Base-by-base conservation (phyloP, 768 basidiomycete species). In the Leccinum imitatum region DNA sequence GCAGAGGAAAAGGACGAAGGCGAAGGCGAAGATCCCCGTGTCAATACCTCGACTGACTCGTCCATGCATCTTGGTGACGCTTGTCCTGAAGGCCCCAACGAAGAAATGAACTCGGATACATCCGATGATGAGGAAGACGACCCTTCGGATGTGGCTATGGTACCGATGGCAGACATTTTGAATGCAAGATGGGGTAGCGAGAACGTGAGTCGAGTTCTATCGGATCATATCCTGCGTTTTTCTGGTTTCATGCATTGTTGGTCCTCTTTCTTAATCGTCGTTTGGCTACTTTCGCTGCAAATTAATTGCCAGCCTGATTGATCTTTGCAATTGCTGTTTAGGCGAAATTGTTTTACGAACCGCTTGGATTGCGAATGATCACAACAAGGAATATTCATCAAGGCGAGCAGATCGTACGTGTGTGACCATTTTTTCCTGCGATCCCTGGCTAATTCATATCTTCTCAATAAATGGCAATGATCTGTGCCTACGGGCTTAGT, bases 81-180 rank as follows among this genome's bases (percentile, higher is more conserved):
- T 51, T 15, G 7, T 39, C 30, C 56, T 41, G 17, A 66, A 61
- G 30, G 53, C 9, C 25, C 65, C 53, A 23, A 65, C 59, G 50
- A 66, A 15, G 78, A 75, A n/a, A 73, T 72, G 21, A 77, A 75
- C 19, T 78, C 80, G 3, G 82, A 80, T 21, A 73, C 73, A 3
- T 74, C 76, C 6, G 66, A 74, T 70, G 65, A 76, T 13, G 82
- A 82, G 4, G 82, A 85, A 17, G 83, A 82, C 2, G 82, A 85
- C 59, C 76, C 83, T 6, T 79, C 81, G 10, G 85, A 90, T 62
- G 85, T 91, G 10, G 86, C 90, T 3, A 95, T 98, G 94, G 90
- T 98, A 4, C 95, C 96, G 0, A 86, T 98, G 78, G 97, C 97
- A 3, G 97, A 99, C 74, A 86, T 98, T 78, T 77, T 99, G 53